phyloP scores from a whole-genome alignment of 1,139 yeast species.

The Suhomyces kunorum region DNA sequence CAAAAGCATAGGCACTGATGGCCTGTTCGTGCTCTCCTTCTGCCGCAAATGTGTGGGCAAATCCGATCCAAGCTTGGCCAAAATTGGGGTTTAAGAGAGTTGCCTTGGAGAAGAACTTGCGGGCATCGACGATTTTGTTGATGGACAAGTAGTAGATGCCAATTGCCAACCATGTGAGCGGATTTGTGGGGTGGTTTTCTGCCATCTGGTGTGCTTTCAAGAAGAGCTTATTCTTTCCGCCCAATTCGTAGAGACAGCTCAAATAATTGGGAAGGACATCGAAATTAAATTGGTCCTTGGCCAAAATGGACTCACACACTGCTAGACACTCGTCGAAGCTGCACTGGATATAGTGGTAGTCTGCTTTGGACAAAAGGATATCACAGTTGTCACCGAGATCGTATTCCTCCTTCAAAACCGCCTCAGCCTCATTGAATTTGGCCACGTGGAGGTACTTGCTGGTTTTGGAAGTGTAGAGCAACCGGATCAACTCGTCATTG shows the following conservation, averaged over 20 bases:
- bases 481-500: slow-evolving; percentile 74
- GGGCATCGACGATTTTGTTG: slow-evolving; percentile 74
- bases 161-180: slow-evolving; percentile 90
- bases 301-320: slow-evolving; percentile 66
- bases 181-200: slow-evolving; percentile 77
- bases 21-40: slow-evolving; percentile 99
- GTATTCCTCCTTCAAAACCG: slow-evolving; percentile 67
- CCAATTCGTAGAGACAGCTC: slow-evolving; percentile 82
- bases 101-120: slow-evolving; percentile 86
- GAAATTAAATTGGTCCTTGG: slow-evolving; percentile 69
- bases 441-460: slow-evolving; percentile 69
- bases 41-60: slow-evolving; percentile 96
- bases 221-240: slow-evolving; percentile 79
- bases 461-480: slow-evolving; percentile 73
- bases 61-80: slow-evolving; percentile 98
- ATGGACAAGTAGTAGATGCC: slow-evolving; percentile 86
- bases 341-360: slow-evolving; percentile 72
- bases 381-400: slow-evolving; percentile 70
- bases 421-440: slow-evolving; percentile 66
- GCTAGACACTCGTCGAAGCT: slow-evolving; percentile 75
- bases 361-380: slow-evolving; percentile 69
- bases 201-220: slow-evolving; percentile 83
- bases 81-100: slow-evolving; percentile 86
- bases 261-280: slow-evolving; percentile 77
- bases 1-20: slow-evolving; percentile 94